Evolutionary conservation across 2,329 filamentous ascomycete genomes (phyloP), one percentile per base, ranked within the genome.

Genomic region (Xylaria sp.): DNA sequence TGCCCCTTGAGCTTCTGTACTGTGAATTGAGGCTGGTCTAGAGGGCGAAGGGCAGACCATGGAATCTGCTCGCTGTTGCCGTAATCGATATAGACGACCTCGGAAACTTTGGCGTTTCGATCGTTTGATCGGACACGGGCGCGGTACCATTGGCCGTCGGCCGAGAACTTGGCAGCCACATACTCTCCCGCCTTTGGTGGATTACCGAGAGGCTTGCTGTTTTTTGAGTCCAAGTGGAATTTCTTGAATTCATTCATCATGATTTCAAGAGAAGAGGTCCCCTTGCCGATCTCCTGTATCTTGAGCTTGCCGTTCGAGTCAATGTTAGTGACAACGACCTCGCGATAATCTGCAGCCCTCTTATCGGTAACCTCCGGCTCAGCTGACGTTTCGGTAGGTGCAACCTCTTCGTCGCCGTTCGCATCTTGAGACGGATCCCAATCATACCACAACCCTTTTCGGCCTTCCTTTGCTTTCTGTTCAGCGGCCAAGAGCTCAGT

Each of bases 21-120:
- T 47, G 88, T 88, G 84, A 98, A 99, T 74, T 94, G 90, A 17
- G 88, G 80, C 76, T 93, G 89, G 57, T 90, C 87, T 55, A 99
- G 87, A n/a, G 93, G 85, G 31, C 96, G 92, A 49, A 99, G 88
- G 72, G 88, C 86, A 27, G 89, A 87, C 94, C 95, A 99, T 0
- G 94, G 88, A 64, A 97, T 85, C 76, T 90, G 91, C 81, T 99
- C 96, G 62, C 88, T 91, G 85, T 99, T 99, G 74, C 96, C 96
- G 80, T 96, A 99, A 83, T 99, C 96, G 69, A 99, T 89, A 81
- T 97, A 99, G 51, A 96, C 83, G 29, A 99, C 91, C 80, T 99
- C 96, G 27, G 94, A 91, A 73, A 92, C 89, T 86, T 96, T 93
- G 75, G 90, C 90, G 9, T 94, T 87, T 69, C 96, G 93, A 82